Percentiles rank a stretch among this genome's conserved stretches.
These are phyloP conservation scores for Aspergillus persii DNA, from an alignment of 2,329 filamentous ascomycete genomes.

Conservation along the genomic window DNA sequence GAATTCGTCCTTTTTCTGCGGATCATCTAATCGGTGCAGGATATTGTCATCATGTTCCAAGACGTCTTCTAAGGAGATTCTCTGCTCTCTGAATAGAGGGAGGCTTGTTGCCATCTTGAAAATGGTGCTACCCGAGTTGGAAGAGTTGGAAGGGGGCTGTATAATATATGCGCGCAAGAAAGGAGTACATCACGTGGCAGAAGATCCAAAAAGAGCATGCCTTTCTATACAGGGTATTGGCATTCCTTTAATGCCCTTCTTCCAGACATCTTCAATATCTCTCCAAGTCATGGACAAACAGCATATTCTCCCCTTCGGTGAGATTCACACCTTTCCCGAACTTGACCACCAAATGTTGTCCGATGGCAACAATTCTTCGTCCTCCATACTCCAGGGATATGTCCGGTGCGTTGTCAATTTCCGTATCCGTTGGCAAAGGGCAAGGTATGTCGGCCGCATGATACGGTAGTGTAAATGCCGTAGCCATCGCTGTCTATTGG, in stretches of 20 bases:
- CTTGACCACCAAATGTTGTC: too few species aligned
- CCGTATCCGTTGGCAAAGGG: not conserved
- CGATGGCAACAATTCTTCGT: not conserved
- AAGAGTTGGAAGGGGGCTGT: too few species aligned
- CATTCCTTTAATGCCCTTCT: too few species aligned
- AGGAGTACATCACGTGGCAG: not conserved
- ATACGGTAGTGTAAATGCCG: too few species aligned
- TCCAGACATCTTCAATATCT: too few species aligned
- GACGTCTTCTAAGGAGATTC: not conserved
- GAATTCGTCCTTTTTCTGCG: not conserved
- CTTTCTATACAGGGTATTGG: too few species aligned
- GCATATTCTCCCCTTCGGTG: too few species aligned
- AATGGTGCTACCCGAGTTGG: too few species aligned
- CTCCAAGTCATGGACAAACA: too few species aligned
- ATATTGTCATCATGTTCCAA: slow-evolving; percentile 2
- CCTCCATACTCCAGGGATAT: not conserved
- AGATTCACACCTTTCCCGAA: too few species aligned
- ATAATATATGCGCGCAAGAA: too few species aligned
- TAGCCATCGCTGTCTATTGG: too few species aligned
- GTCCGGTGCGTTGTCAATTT: slow-evolving; percentile 1
- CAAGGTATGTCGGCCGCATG: not conserved
- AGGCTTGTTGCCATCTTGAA: not conserved
- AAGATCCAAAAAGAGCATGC: not conserved
- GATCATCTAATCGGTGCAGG: not conserved
- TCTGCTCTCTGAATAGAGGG: not conserved